Evolutionary conservation across 2,329 filamentous ascomycete genomes (phyloP).

Genomic region (Chaetomiaceae sp.): DNA sequence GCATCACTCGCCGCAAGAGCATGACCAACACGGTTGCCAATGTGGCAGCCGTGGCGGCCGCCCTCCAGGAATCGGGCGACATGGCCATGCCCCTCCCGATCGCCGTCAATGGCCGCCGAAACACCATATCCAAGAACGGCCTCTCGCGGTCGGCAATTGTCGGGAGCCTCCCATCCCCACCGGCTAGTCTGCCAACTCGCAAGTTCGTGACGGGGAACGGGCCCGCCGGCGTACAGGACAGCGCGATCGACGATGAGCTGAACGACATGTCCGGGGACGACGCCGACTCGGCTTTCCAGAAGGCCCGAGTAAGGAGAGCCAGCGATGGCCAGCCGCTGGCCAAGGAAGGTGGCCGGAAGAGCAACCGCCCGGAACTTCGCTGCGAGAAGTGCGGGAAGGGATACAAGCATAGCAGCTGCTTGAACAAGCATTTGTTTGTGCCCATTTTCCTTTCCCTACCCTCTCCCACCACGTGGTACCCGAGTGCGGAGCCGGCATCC

Average conservation of each 20-base stretch:
- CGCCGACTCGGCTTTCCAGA: slow-evolving; percentile 43
- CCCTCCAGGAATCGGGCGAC: slow-evolving; percentile 62
- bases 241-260: slow-evolving; percentile 65
- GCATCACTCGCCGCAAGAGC: slow-evolving; percentile 90
- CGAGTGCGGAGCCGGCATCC: slow-evolving; percentile 20
- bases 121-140: slow-evolving; percentile 62
- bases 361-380: slow-evolving; percentile 77
- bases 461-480: slow-evolving; percentile 45
- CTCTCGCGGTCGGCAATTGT: slow-evolving; percentile 49
- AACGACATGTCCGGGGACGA: slow-evolving; percentile 55
- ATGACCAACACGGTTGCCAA: slow-evolving; percentile 72
- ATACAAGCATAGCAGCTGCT: slow-evolving; percentile 99
- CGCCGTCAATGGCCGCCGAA: slow-evolving; percentile 55
- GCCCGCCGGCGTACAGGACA: slow-evolving; percentile 49
- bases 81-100: slow-evolving; percentile 53
- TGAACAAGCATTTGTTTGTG: slow-evolving; percentile 99
- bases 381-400: slow-evolving; percentile 98
- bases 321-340: slow-evolving; percentile 82
- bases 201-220: slow-evolving; percentile 44
- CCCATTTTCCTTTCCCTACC: slow-evolving; percentile 38
- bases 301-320: slow-evolving; percentile 55
- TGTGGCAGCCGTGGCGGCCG: slow-evolving; percentile 69
- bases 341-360: slow-evolving; percentile 71
- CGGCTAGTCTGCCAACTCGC: slow-evolving; percentile 62
- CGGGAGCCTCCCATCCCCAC: slow-evolving; percentile 58